A percentile compares a stretch with the other conserved stretches of the same genome.
These are phyloP conservation scores for Schwanniomyces pseudopolymorphus DNA, from an alignment of 805 yeast genomes.

Conservation along the genomic window DNA sequence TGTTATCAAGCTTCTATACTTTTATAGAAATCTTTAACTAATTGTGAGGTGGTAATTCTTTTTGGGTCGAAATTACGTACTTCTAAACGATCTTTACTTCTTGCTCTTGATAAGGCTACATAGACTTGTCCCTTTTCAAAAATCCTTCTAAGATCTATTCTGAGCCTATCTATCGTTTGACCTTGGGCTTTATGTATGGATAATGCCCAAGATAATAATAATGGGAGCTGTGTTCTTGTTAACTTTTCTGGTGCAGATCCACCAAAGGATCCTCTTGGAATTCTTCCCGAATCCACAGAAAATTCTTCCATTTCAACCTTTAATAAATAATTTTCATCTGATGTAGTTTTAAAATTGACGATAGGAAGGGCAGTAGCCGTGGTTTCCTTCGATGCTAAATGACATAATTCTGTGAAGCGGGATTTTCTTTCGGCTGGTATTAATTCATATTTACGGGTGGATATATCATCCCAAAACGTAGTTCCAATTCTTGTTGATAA, in stretches of 20 bases:
- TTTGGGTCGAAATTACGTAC: constrained; percentile 61
- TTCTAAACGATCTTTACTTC: constrained; percentile 62
- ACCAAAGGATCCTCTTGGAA: constrained; percentile 9
- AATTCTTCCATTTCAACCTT: constrained; percentile 36
- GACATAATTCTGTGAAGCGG: constrained; percentile 18
- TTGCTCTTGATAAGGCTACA: constrained; percentile 80
- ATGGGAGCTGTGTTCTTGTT: constrained; percentile 61
- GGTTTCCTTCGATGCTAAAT: constrained; percentile 20
- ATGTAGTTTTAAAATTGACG: constrained; percentile 43
- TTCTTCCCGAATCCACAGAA: constrained; percentile 23
- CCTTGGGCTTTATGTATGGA: constrained; percentile 88
- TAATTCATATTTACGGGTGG: constrained; percentile 12
- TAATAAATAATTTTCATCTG: constrained; percentile 26
- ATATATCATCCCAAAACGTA: constrained; percentile 16
- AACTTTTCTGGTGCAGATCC: constrained; percentile 19
- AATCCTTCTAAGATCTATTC: constrained; percentile 62
- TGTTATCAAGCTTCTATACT: constrained; percentile 6
- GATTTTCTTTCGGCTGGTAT: constrained; percentile 27
- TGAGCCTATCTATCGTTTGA: constrained; percentile 70
- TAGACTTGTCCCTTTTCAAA: constrained; percentile 85
- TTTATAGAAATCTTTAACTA: constrained; percentile 34
- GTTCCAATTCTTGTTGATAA: constrained; percentile 23
- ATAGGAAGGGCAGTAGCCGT: constrained; percentile 37
- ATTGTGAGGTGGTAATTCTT: constrained; percentile 44
- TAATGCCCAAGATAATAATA: constrained; percentile 76